phyloP scores from a whole-genome alignment of 2,329 filamentous ascomycete genomes.

The Aspergillus chevalieri region DNA sequence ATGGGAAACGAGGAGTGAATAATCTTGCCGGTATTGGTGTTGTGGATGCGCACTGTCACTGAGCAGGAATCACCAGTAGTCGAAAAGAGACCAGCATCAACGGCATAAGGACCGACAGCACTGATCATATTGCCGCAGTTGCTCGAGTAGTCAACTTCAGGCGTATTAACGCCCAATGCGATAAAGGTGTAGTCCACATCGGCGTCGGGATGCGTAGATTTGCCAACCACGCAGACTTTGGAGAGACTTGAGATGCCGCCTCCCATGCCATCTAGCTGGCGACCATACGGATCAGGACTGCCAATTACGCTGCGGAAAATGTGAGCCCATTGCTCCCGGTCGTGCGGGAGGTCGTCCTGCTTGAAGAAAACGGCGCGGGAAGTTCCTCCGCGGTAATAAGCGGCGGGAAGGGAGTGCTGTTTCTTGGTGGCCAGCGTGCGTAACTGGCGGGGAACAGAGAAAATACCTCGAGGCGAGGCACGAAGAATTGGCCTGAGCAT shows the following conservation, averaged over 20 bases:
- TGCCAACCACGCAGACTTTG: constrained; percentile 63
- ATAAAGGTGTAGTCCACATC: constrained; percentile 69
- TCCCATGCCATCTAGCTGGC: constrained; percentile 68
- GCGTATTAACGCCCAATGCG: constrained; percentile 58
- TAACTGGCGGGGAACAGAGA: not conserved
- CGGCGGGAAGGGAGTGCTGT: constrained; percentile 41
- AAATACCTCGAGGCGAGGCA: not conserved
- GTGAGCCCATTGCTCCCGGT: constrained; percentile 42
- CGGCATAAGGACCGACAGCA: constrained; percentile 60
- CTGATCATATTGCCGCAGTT: constrained; percentile 73
- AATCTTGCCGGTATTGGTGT: constrained; percentile 65
- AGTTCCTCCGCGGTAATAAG: constrained; percentile 64
- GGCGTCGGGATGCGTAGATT: constrained; percentile 42
- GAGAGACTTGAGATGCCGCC: constrained; percentile 63
- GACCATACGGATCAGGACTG: constrained; percentile 58
- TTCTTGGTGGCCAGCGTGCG: constrained; percentile 5
- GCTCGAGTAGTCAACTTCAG: constrained; percentile 57
- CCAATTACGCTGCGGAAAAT: constrained; percentile 59
- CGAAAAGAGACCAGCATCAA: constrained; percentile 48
- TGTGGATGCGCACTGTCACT: constrained; percentile 52
- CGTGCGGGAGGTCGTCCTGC: constrained; percentile 45
- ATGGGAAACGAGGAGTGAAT: constrained; percentile 55
- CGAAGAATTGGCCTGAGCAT: not conserved
- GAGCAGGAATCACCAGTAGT: constrained; percentile 26
- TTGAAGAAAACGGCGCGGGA: constrained; percentile 60